Conservation (phyloP, 1,284 basidiomycete species). For the Malassezia globosa region DNA sequence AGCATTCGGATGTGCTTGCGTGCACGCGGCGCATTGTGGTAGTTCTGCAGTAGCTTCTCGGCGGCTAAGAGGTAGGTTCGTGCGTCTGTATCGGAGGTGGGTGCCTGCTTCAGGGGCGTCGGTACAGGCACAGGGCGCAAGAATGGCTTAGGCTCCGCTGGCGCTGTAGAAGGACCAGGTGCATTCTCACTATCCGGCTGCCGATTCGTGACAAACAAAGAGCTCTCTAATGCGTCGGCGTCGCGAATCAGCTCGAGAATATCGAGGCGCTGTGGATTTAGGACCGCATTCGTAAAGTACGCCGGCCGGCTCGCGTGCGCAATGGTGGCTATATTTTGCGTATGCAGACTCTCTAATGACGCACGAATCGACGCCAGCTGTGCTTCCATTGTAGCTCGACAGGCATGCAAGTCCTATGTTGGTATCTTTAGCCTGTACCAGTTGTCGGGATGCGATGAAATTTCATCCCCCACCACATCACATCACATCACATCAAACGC, state of each 20-base stretch:
- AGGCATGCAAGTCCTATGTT: background rate
- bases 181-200: conserved; percentile 4
- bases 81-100: conserved; percentile 23
- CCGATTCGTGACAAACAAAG: conserved; percentile 21
- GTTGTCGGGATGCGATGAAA: too few species aligned
- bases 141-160: conserved; percentile 1
- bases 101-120: conserved; percentile 22
- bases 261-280: conserved; percentile 31
- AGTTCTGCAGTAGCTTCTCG: conserved; percentile 11
- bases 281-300: conserved; percentile 36
- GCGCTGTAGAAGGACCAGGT: background rate
- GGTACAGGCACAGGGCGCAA: conserved; percentile 5
- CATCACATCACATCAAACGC: too few species aligned
- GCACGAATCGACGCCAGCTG: conserved; percentile 29
- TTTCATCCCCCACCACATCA: too few species aligned
- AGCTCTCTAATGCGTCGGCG: conserved; percentile 36
- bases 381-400: conserved; percentile 26
- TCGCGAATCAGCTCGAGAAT: conserved; percentile 42
- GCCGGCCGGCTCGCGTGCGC: conserved; percentile 13
- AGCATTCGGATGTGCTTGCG: conserved; percentile 42
- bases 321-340: conserved; percentile 10
- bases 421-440: too few species aligned
- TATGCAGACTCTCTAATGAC: conserved; percentile 33
- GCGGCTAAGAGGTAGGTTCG: conserved; percentile 10
- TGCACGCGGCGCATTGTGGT: conserved; percentile 27